phyloP scores from a whole-genome alignment of 176 grass and related monocot species.

The Urochloa ruziziensis region DNA sequence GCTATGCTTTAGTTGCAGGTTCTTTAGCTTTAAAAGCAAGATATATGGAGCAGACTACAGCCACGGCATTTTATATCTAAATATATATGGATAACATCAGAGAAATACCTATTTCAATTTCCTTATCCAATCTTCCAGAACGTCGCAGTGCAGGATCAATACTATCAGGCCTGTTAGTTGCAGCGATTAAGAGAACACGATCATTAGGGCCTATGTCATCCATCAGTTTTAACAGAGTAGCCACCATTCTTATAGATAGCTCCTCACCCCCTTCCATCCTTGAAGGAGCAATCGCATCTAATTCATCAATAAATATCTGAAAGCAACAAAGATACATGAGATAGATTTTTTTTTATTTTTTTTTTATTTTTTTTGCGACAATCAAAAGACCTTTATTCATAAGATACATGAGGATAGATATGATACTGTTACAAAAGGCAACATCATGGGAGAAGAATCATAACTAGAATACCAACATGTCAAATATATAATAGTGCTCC shows the following conservation, averaged over 20 bases:
- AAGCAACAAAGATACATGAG: slow-evolving; percentile 28
- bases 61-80: not conserved
- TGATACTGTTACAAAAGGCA: not conserved
- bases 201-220: slow-evolving; percentile 77
- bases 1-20: not conserved
- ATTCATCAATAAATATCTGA: slow-evolving; percentile 96
- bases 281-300: slow-evolving; percentile 97
- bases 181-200: slow-evolving; percentile 78
- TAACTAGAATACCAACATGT: not conserved
- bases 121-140: slow-evolving; percentile 74
- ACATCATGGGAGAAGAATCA: not conserved
- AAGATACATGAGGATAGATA: too few relatives aligned
- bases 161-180: slow-evolving; percentile 81
- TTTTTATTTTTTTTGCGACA: too few relatives aligned
- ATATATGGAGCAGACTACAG: not conserved
- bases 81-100: slow-evolving; percentile 24
- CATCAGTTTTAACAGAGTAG: slow-evolving; percentile 81
- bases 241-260: slow-evolving; percentile 88
- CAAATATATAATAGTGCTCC: not conserved
- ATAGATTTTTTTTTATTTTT: too few relatives aligned
- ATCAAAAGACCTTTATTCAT: too few relatives aligned
- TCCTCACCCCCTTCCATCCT: slow-evolving; percentile 76
- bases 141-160: slow-evolving; percentile 84
- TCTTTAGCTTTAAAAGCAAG: not conserved
- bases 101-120: slow-evolving; percentile 92